These are phyloP conservation scores for Fusarium piperis DNA, from an alignment of 2,329 filamentous ascomycete genomes.

Conservation along the genomic window DNA sequence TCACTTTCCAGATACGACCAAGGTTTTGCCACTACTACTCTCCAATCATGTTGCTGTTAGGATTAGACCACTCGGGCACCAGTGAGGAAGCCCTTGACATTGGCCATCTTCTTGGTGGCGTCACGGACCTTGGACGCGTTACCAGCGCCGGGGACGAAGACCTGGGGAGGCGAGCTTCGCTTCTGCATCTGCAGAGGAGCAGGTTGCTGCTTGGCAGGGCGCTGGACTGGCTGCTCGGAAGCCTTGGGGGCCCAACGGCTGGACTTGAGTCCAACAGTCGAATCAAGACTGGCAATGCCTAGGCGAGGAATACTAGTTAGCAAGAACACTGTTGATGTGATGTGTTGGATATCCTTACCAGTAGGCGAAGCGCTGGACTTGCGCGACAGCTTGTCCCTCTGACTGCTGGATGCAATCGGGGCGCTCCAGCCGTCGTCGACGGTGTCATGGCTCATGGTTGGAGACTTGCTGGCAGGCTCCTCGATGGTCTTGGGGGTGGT, in stretches of 20 bases:
- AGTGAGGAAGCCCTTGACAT: conserved; percentile 16
- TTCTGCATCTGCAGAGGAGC: too few relatives aligned
- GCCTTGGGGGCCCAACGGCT: conserved; percentile 23
- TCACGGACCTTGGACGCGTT: conserved; percentile 6
- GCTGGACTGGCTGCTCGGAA: background rate
- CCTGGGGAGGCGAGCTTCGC: background rate
- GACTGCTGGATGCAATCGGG: background rate
- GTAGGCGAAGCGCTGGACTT: background rate
- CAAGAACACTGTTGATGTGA: rapidly evolving
- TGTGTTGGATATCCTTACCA: background rate
- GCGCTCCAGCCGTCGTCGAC: background rate
- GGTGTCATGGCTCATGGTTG: background rate
- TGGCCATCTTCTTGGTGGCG: background rate
- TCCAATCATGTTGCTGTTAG: background rate
- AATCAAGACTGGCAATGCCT: conserved; percentile 6
- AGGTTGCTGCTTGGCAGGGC: background rate
- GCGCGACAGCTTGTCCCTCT: background rate
- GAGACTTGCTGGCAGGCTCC: background rate
- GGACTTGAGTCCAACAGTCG: conserved; percentile 7
- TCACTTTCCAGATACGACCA: background rate
- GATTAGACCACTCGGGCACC: background rate
- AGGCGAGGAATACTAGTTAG: background rate
- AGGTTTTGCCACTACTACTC: background rate
- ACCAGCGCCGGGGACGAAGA: conserved; percentile 5
- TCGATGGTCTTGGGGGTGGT: background rate